These are phyloP conservation scores for Lactifluus rugatus DNA, from an alignment of 768 basidiomycete genomes.

Conservation along the genomic window DNA sequence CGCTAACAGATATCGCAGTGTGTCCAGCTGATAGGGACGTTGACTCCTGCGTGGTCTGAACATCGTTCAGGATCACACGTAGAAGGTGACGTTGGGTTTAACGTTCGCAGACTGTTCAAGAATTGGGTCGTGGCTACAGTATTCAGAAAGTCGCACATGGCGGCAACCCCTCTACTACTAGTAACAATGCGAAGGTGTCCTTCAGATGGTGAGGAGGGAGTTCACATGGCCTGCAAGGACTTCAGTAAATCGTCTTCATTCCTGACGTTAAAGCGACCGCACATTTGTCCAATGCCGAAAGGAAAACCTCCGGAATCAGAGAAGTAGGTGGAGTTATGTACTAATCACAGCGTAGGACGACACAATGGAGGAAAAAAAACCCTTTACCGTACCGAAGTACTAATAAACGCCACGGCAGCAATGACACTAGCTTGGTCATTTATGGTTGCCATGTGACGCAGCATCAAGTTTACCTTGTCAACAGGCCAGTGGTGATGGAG, in stretches of 20 bases:
- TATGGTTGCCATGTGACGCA: background rate
- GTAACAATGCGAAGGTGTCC: background rate
- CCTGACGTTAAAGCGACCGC: too few species aligned
- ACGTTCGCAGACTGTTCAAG: background rate
- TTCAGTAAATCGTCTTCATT: too few species aligned
- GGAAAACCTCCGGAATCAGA: too few species aligned
- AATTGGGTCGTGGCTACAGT: background rate
- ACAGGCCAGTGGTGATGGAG: conserved; percentile 23
- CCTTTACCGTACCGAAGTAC: conserved; percentile 17
- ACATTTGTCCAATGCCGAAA: too few species aligned
- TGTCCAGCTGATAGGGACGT: too few species aligned
- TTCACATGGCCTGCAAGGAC: conserved; percentile 39
- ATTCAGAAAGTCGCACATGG: background rate
- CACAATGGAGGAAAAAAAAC: too few species aligned
- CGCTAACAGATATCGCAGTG: background rate
- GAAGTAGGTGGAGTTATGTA: too few species aligned
- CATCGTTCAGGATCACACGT: background rate
- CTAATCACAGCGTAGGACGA: too few species aligned
- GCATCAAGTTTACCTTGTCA: conserved; percentile 20
- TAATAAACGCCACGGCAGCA: conserved; percentile 11
- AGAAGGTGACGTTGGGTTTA: background rate
- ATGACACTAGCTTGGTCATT: conserved; percentile 13
- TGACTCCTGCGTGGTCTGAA: background rate
- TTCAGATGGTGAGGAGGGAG: conserved; percentile 41
- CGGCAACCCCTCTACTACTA: background rate